phyloP scores from a whole-genome alignment of 805 yeast genomes.

The Wickerhamiella slavikovae region DNA sequence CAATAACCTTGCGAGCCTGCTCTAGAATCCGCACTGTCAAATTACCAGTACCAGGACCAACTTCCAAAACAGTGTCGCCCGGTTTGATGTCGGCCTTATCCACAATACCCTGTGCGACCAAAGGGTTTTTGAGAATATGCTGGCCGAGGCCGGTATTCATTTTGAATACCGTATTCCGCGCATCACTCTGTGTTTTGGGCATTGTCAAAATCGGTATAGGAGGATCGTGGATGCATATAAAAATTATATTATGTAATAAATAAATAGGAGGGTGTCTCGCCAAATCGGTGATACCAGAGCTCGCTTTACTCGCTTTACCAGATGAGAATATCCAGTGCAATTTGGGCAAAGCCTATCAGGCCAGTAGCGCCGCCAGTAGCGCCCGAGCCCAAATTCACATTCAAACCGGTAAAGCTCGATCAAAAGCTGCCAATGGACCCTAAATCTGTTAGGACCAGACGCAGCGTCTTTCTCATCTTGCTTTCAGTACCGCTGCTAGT shows the following conservation, averaged over 20 bases:
- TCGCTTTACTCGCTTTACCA: too few species aligned
- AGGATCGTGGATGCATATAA: neutral
- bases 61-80: conserved; percentile 81
- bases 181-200: conserved; percentile 16
- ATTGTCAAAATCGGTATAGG: conserved; percentile 5
- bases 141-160: conserved; percentile 95
- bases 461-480: conserved; percentile 14
- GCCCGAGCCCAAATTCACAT: conserved; percentile 1
- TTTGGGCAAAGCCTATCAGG: conserved; percentile 2
- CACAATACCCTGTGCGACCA: conserved; percentile 94
- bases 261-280: neutral
- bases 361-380: conserved; percentile 6
- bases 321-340: too few species aligned
- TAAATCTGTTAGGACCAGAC: conserved; percentile 4
- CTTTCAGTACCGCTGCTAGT: conserved; percentile 15
- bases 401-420: conserved; percentile 1
- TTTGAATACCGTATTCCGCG: conserved; percentile 46
- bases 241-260: neutral
- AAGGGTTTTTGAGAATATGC: conserved; percentile 87
- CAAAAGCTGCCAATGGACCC: conserved; percentile 1
- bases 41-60: conserved; percentile 99
- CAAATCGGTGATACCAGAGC: too few species aligned
- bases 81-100: conserved; percentile 89
- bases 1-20: conserved; percentile 82
- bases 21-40: conserved; percentile 82